Evolutionary conservation across 805 yeast species (phyloP).

Genomic region (Candida mattraensis): DNA sequence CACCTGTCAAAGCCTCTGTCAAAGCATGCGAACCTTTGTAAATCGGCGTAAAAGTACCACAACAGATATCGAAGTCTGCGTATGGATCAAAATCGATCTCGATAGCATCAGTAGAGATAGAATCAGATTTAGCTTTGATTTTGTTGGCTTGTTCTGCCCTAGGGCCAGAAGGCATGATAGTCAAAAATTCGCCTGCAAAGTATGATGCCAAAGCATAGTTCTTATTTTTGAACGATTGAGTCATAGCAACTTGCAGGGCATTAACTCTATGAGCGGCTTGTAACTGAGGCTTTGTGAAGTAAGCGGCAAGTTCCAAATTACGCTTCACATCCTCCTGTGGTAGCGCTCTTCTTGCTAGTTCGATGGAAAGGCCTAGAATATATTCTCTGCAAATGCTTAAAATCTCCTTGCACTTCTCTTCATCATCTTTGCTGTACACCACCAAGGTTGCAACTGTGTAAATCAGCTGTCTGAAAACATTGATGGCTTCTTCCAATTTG

Average conservation of each 20-base stretch:
- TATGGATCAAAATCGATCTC: constrained; percentile 91
- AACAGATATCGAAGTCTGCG: constrained; percentile 89
- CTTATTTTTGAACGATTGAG: constrained; percentile 83
- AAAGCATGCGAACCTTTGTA: constrained; percentile 71
- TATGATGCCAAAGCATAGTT: constrained; percentile 86
- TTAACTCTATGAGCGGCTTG: constrained; percentile 81
- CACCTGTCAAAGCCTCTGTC: constrained; percentile 84
- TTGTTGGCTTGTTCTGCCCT: constrained; percentile 88
- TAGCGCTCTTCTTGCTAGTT: constrained; percentile 80
- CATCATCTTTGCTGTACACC: constrained; percentile 74
- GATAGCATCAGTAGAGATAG: constrained; percentile 79
- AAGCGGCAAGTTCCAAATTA: constrained; percentile 92
- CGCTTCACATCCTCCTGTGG: constrained; percentile 74
- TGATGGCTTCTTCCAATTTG: constrained; percentile 79
- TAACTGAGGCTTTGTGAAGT: constrained; percentile 83
- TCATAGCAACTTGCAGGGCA: constrained; percentile 94
- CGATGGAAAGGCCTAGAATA: constrained; percentile 89
- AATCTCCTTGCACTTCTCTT: constrained; percentile 68
- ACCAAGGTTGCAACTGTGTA: constrained; percentile 71
- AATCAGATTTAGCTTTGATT: constrained; percentile 76
- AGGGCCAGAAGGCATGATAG: constrained; percentile 67
- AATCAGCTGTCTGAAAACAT: constrained; percentile 73
- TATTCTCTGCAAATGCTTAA: constrained; percentile 81
- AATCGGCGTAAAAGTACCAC: constrained; percentile 83
- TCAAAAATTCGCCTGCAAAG: constrained; percentile 83